Percentiles rank a stretch among this genome's conserved stretches.
Evolutionary conservation across 2,329 filamentous ascomycete genomes (phyloP).

Genomic region (Fusarium irregulare): DNA sequence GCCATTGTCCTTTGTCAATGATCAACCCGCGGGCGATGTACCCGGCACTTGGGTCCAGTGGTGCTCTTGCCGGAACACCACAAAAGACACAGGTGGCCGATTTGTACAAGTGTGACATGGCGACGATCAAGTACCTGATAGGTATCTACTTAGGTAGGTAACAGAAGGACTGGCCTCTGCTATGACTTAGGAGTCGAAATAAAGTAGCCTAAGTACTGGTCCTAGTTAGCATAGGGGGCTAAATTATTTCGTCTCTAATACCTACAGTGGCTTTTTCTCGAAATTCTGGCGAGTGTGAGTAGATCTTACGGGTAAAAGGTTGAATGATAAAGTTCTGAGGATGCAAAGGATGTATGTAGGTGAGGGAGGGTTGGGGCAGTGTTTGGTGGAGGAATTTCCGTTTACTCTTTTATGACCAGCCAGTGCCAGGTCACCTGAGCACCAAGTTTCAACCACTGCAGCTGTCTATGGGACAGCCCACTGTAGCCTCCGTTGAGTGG

Average conservation of each 20-base stretch:
- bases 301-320: background rate
- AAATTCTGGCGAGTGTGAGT: background rate
- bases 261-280: background rate
- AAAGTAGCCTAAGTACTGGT: background rate
- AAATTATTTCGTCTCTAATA: background rate
- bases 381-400: background rate
- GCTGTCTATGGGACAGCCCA: too few relatives aligned
- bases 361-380: too few relatives aligned
- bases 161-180: background rate
- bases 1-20: background rate
- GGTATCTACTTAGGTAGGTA: too few relatives aligned
- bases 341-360: background rate
- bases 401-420: background rate
- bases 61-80: background rate
- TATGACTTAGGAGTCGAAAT: rapidly evolving
- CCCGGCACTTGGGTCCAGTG: background rate
- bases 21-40: background rate
- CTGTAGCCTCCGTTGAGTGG: too few relatives aligned
- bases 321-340: background rate
- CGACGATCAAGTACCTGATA: background rate
- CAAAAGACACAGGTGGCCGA: background rate
- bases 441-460: background rate
- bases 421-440: background rate
- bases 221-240: background rate
- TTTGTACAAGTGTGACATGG: background rate